Base-by-base conservation (phyloP, 306 rosid genomes). In the Pterocarpus santalinus region DNA sequence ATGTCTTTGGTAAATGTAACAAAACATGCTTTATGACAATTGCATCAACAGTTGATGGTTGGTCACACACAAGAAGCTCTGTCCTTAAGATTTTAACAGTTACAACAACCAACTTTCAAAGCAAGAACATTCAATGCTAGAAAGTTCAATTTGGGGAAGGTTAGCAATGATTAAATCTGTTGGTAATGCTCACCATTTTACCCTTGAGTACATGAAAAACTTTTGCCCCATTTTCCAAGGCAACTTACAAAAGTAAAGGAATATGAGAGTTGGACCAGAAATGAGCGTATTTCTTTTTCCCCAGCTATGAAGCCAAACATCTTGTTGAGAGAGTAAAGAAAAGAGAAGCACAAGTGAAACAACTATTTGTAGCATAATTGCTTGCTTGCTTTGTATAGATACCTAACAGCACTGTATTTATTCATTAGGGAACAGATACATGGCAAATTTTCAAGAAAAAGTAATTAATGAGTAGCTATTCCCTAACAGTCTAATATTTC, bases 1-100 rank as follows among this genome's bases (percentile, higher is more conserved):
- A 66, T 65, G 66, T 58, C 51, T 63, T 75, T 16, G 52, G 51
- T 84, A 63, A 82, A 46, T 66, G 66, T 30, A 57, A 66, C 41
- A 41, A 73, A 83, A 36, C 15, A 64, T 58, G 65, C 30, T 55
- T 30, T n/a, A 47, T 78, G 68, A 30, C 56, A 74, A 60, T 78
- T 74, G 56, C 36, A 75, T 51, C 74, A 35, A 65, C 44, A 35
- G 56, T 69, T 53, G 35, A 44, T 56, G 33, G 34, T 53, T 75
- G 41, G 56, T 33, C 84, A 47, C 17, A 36, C n/a, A 67, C 51
- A 49, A 57, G 46, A 11, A 44, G 52, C 58, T 38, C 41, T 44
- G 43, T 30, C 55, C 55, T 38, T 46, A 35, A 56, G 46, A 47
- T 79, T 78, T 11, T 22, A 62, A 30, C 55, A 49, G 46, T 63